Base-by-base conservation (phyloP, 495 filamentous ascomycete species). In the Echria macrotheca region DNA sequence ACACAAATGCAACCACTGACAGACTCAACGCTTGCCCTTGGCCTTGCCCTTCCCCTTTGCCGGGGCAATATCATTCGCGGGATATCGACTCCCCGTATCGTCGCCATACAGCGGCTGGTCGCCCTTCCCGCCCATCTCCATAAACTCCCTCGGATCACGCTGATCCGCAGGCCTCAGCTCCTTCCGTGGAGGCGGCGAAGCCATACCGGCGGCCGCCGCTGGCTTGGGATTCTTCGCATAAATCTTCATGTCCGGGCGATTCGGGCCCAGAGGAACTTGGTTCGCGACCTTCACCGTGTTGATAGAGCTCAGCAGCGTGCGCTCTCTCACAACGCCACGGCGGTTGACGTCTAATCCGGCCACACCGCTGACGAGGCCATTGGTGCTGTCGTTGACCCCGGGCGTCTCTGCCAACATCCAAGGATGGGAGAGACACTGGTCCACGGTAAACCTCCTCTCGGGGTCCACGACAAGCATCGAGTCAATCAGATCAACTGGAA, bases 401-500 rank as follows among this genome's bases (percentile, higher is more conserved):
- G 81, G 52, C 6, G 60, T 63, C 25, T 69, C 68, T 19, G 70
- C 60, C 1, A 80, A 88, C 29, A 88, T 76, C 94, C 94, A 99
- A 0, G 91, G 89, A 64, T 99, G 93, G 45, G 87, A 75, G 5
- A 97, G 78, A 60, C 91, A 96, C 60, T 91, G 81, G 40, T 96
- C 90, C 47, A 97, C 80, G 0, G 86, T 93, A 62, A 85, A 89
- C 24, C 94, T 80, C 61, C 84, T 79, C 23, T 89, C 81, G 12
- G 86, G 82, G 52, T 96, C 81, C 12, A 95, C 89, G 0, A 84
- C 84, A 24, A 99, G 79, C 94, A 99, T 99, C 24, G 78, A 76
- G 62, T 97, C 94, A 50, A 99, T 97, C 19, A 99, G 77, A 49
- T 96, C 91, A 44, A 97, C 74, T 76, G 36, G 7, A 10, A 39